Conservation (phyloP, 2,329 filamentous ascomycete genomes). For the Xylariaceae sp. region DNA sequence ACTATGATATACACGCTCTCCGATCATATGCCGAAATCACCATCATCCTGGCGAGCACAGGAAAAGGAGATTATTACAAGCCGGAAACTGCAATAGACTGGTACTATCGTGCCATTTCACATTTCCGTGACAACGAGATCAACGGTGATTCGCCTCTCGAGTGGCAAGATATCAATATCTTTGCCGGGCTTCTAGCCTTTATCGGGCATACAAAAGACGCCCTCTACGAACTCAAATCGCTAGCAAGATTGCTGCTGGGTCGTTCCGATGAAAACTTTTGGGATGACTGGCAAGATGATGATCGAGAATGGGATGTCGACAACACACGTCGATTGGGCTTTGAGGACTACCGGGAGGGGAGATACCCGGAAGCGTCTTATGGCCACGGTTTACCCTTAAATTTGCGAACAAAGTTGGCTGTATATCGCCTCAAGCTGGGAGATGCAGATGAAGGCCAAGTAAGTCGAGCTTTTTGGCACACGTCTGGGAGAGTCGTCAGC, state of each 20-base stretch:
- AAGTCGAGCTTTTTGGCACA: slow-evolving; percentile 31
- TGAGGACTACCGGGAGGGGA: slow-evolving; percentile 52
- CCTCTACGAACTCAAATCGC: slow-evolving; percentile 60
- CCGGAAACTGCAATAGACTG: slow-evolving; percentile 39
- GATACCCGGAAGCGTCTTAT: slow-evolving; percentile 55
- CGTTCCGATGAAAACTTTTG: slow-evolving; percentile 69
- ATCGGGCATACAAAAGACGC: slow-evolving; percentile 59
- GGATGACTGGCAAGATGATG: slow-evolving; percentile 66
- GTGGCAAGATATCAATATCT: slow-evolving; percentile 84
- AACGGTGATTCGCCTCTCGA: slow-evolving; percentile 38
- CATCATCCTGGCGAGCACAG: slow-evolving; percentile 41
- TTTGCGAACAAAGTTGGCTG: slow-evolving; percentile 74
- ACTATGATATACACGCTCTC: slow-evolving; percentile 50
- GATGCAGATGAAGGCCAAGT: slow-evolving; percentile 69
- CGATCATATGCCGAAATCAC: slow-evolving; percentile 53
- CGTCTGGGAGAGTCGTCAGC: slow-evolving; percentile 10
- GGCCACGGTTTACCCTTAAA: slow-evolving; percentile 72
- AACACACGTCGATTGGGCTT: slow-evolving; percentile 61
- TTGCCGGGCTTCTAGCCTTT: slow-evolving; percentile 71
- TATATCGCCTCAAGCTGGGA: slow-evolving; percentile 71
- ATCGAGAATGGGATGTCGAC: slow-evolving; percentile 81
- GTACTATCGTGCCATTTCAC: slow-evolving; percentile 44
- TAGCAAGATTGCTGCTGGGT: slow-evolving; percentile 78
- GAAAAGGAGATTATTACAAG: slow-evolving; percentile 38
- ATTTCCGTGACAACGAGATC: slow-evolving; percentile 34